Base-by-base conservation (phyloP, 805 yeast genomes). In the Torulaspora quercuum region DNA sequence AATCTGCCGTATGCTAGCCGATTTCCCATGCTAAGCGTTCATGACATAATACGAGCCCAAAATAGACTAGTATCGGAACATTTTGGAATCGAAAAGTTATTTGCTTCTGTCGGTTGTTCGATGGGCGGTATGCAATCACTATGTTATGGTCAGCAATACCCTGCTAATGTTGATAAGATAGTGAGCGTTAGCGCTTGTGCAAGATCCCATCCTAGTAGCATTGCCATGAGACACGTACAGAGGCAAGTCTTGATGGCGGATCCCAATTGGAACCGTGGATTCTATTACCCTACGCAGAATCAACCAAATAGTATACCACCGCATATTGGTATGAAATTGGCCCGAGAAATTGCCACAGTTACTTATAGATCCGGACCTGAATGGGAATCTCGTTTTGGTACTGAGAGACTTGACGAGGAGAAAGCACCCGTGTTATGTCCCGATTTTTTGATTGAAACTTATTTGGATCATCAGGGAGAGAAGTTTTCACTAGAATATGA, bases 91-190 rank as follows among this genome's bases (percentile, higher is more conserved):
- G 31, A 50, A 1, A 81, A 76, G 55, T 63, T 89, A 16, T 75
- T 77, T 59, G 95, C 95, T 2, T 75, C 86, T 1, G 77, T 89
- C 6, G 97, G 97, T 5, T 80, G 95, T 2, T 85, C 95, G 0
- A 85, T 89, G 94, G 97, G 97, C n/a, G 97, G 96, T n/a, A 87
- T 89, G 96, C 96, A 88, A 64, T 80, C 90, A 6, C 69, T 89
- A 37, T 95, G 96, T 0, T 85, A 78, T 59, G 95, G 87, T 1
- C 73, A 77, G 56, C 95, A 83, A 53, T 89, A 83, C 52, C 83
- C 94, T 1, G 80, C 81, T 31, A 74, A 70, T 38, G 95, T 88
- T 3, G 73, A 72, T 5, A 78, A 81, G 36, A 71, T 89, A 2
- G 75, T 87, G 1, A 74, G 85, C n/a, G 84, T 89, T 18, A 80